A percentile compares a stretch with the other conserved stretches of the same genome.
These are phyloP conservation scores for Trypanosomatidae sp. DNA, from an alignment of 208 protist species.

Conservation along the genomic window DNA sequence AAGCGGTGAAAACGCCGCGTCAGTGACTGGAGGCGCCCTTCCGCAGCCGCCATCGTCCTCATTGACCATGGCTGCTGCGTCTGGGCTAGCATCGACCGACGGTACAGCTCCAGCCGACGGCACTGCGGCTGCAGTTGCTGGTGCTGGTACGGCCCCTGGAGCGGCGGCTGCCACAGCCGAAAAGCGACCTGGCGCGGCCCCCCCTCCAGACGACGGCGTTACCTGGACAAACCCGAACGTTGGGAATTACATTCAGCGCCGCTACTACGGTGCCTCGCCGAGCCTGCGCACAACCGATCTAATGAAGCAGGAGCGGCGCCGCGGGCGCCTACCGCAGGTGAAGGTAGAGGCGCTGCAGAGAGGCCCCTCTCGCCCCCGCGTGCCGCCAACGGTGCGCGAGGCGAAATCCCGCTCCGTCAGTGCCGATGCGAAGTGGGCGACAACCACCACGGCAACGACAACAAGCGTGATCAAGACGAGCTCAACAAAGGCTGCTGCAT, in stretches of 20 bases:
- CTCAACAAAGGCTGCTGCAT: background rate
- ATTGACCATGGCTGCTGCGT: background rate
- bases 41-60: background rate
- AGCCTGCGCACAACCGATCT: slow-evolving; percentile 80
- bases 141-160: background rate
- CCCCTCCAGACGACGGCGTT: slow-evolving; percentile 18
- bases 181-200: background rate
- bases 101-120: background rate
- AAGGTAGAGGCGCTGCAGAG: slow-evolving; percentile 55
- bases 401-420: slow-evolving; percentile 5
- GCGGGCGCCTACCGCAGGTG: slow-evolving; percentile 42
- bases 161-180: background rate
- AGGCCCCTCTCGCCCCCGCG: slow-evolving; percentile 11
- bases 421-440: background rate
- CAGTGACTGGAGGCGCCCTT: background rate
- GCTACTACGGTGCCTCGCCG: slow-evolving; percentile 82
- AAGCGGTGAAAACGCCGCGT: background rate
- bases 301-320: slow-evolving; percentile 38
- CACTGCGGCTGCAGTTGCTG: background rate
- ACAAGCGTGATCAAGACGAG: slow-evolving; percentile 6
- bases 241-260: slow-evolving; percentile 85
- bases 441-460: background rate
- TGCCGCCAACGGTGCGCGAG: background rate
- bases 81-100: background rate
- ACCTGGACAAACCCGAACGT: slow-evolving; percentile 87